These are phyloP conservation scores for Simplicillium sp. DNA, from an alignment of 2,329 filamentous ascomycete genomes.

Conservation along the genomic window DNA sequence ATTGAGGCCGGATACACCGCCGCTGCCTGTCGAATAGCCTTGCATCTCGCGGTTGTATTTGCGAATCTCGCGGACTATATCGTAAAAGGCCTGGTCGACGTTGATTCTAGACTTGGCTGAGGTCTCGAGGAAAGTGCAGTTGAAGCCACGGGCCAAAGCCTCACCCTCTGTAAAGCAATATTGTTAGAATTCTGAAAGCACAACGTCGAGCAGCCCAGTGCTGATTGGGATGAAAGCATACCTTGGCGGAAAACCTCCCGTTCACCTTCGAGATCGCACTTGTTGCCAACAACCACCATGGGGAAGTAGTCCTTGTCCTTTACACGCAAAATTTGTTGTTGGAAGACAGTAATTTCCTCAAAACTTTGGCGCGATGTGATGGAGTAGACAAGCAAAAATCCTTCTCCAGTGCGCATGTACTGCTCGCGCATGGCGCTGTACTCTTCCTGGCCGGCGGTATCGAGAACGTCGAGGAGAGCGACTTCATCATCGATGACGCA, in stretches of 20 bases:
- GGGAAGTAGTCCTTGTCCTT: conserved; percentile 99
- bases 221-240: conserved; percentile 35
- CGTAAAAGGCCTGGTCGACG: conserved; percentile 97
- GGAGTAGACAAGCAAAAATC: conserved; percentile 94
- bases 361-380: conserved; percentile 97
- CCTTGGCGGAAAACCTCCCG: conserved; percentile 87
- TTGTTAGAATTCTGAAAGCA: conserved; percentile 4
- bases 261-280: conserved; percentile 94
- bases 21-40: conserved; percentile 66
- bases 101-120: conserved; percentile 97
- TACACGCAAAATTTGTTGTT: conserved; percentile 95
- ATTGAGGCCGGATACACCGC: conserved; percentile 50
- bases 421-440: conserved; percentile 99
- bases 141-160: conserved; percentile 74
- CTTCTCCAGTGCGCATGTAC: conserved; percentile 98
- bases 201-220: conserved; percentile 1
- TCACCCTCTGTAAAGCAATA: conserved; percentile 65
- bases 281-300: conserved; percentile 98
- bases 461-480: conserved; percentile 91
- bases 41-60: conserved; percentile 98
- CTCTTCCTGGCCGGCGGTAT: conserved; percentile 97
- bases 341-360: conserved; percentile 96
- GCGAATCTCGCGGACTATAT: conserved; percentile 94
- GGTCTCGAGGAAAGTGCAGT: conserved; percentile 98
- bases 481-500: conserved; percentile 98